Base-by-base conservation (phyloP, 306 rosid genomes). In the Urtica urens region DNA sequence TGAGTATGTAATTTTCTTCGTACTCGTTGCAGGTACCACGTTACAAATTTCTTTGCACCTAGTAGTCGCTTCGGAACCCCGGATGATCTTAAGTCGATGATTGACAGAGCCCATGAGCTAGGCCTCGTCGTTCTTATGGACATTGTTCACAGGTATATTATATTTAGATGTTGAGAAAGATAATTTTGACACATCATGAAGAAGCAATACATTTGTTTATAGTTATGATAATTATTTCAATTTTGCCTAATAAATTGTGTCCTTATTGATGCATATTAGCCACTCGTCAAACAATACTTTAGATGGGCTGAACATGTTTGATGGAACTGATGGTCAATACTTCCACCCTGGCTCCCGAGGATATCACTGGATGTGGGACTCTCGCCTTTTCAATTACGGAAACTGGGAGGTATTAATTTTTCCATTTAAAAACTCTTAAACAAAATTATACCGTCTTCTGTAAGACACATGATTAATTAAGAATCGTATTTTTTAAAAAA, bases 351-450 rank as follows among this genome's bases (percentile, higher is more conserved):
- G 97, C 37, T 59, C 95, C 38, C 94, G 92, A 20, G 97, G 97
- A 58, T 77, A 90, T 77, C 97, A 90, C 64, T 90, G 97, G 97
- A 79, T 90, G 92, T 90, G 97, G 97, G 97, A 90, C 55, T 90
- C 97, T 75, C 97, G 97, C 54, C 90, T 90, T 74, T 90, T 90
- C 55, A 90, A 90, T 67, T 90, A 90, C 63, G 97, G 95, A 79
- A 85, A 84, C 72, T 90, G 97, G 97, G 97, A 90, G 82, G 97
- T 90, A 77, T 49, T 85, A 54, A 55, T 46, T 63, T 58, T 49
- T 46, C 15, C 19, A 21, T 50, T 27, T 30, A 26, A 48, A 33
- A 49, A n/a, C n/a, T n/a, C n/a, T n/a, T n/a, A n/a, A n/a, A n/a
- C n/a, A n/a, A n/a, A n/a, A n/a, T n/a, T n/a, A n/a, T n/a, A n/a